Conservation (phyloP, 768 basidiomycete species). For the Phaffia tasmanica region DNA sequence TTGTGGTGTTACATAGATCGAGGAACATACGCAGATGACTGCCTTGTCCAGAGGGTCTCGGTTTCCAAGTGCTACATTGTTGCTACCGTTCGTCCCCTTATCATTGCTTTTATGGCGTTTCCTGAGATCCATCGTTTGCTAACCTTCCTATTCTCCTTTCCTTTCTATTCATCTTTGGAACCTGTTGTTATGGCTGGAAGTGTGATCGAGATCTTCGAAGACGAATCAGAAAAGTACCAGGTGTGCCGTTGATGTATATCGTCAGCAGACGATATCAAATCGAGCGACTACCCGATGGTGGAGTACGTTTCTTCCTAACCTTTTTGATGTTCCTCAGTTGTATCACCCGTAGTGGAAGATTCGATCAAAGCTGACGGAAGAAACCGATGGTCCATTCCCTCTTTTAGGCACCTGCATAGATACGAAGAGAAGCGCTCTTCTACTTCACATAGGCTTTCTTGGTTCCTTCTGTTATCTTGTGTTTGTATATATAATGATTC, state of each 20-base stretch:
- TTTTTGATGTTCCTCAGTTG: background rate
- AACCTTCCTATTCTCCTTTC: background rate
- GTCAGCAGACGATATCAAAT: constrained; percentile 84
- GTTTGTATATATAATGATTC: no score
- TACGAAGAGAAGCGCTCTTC: background rate
- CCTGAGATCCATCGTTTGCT: background rate
- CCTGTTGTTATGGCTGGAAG: constrained; percentile 12
- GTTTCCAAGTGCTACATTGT: constrained; percentile 94
- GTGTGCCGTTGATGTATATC: constrained; percentile 96
- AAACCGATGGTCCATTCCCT: background rate
- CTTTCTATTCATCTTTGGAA: no score
- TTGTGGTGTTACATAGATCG: constrained; percentile 41
- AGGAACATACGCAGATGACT: constrained; percentile 99
- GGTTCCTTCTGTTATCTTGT: no score
- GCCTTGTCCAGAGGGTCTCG: constrained; percentile 87
- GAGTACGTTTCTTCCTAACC: constrained; percentile 10
- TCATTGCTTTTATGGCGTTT: background rate
- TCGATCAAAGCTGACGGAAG: background rate
- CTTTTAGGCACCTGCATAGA: background rate
- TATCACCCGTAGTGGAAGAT: no score
- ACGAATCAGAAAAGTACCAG: constrained; percentile 71
- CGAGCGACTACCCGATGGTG: constrained; percentile 72
- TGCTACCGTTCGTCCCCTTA: constrained; percentile 50
- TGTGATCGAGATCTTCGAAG: constrained; percentile 90
- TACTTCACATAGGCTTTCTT: no score